phyloP scores from a whole-genome alignment of 257 asterid genomes.

The Datura wrightii region DNA sequence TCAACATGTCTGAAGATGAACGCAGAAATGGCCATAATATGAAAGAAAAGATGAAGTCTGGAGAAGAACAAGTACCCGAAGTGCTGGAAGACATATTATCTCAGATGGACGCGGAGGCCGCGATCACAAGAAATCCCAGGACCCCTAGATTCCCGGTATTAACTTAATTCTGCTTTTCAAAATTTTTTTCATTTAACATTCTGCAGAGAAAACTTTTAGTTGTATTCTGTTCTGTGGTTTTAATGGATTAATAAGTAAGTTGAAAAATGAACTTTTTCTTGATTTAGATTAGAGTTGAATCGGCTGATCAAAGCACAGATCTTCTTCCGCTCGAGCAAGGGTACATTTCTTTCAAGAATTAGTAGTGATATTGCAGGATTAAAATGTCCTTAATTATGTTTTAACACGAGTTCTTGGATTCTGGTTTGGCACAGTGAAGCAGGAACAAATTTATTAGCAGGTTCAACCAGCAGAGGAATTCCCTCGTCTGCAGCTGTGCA shows the following conservation, averaged over 20 bases:
- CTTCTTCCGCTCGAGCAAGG: neutral
- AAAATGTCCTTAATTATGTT: neutral
- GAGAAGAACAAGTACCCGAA: neutral
- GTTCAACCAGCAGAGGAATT: neutral
- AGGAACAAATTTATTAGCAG: no score
- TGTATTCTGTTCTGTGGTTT: neutral
- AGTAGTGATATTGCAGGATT: neutral
- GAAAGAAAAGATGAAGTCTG: slow-evolving; percentile 7
- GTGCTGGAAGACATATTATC: neutral
- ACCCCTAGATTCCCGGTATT: neutral
- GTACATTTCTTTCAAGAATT: slow-evolving; percentile 11
- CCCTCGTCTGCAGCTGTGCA: neutral
- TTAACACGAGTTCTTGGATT: neutral
- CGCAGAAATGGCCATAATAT: neutral
- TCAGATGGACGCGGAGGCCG: neutral
- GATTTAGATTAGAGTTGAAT: neutral
- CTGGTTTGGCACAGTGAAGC: neutral
- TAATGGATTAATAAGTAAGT: neutral
- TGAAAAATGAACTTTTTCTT: neutral
- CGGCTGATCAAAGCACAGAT: neutral
- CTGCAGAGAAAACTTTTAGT: no score
- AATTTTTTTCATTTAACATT: no score
- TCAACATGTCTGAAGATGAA: slow-evolving; percentile 11
- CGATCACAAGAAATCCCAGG: neutral
- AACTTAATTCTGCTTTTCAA: neutral